Evolutionary conservation across 2,329 filamentous ascomycete species (phyloP), one percentile per base, ranked within the genome.

Genomic region (Colletotrichum sp.): DNA sequence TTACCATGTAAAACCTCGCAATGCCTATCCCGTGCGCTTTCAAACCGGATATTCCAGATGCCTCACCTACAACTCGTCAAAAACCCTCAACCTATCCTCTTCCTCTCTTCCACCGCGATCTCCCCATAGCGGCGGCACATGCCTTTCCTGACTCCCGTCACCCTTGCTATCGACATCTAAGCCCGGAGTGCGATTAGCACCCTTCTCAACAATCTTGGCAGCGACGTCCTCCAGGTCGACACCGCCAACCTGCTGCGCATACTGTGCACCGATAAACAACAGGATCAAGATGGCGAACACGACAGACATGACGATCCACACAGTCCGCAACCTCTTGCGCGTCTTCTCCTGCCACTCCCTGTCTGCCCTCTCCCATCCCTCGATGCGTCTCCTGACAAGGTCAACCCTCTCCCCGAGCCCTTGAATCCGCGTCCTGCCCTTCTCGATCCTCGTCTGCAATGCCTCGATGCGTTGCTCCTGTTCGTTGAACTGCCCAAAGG

Each of bases 291-390:
- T 78, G 44, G 93, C 86, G 6, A 86, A 81, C 39, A 89, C 75
- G 10, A 87, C 82, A 26, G 86, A 90, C 76, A 89, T 90, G 77
- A 92, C 87, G 52, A 91, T 88, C 92, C 93, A 95, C 63, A 94
- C 85, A 24, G 90, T 88, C 78, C 90, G 91, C 77, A 95, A 85
- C 66, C 92, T 89, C 81, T 86, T 88, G 76, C 92, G 87, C n/a
- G 92, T 94, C 80, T 88, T 91, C 80, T 94, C 92, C 84, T 94
- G 91, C 88, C 93, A 93, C 80, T 92, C 91, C 64, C 86, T 88
- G 83, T 96, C 94, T 3, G 90, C 89, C 72, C 87, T 88, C 82
- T 95, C 93, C 89, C 93, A 95, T 32, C 87, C 86, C 81, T 94
- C 93, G 16, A 96, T 91, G 9, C 91, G 88, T 71, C 89, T 85